A percentile compares a stretch with the other conserved stretches of the same genome.
These are phyloP conservation scores for Claviceps paspali DNA, from an alignment of 2,329 filamentous ascomycete genomes.

Conservation along the genomic window DNA sequence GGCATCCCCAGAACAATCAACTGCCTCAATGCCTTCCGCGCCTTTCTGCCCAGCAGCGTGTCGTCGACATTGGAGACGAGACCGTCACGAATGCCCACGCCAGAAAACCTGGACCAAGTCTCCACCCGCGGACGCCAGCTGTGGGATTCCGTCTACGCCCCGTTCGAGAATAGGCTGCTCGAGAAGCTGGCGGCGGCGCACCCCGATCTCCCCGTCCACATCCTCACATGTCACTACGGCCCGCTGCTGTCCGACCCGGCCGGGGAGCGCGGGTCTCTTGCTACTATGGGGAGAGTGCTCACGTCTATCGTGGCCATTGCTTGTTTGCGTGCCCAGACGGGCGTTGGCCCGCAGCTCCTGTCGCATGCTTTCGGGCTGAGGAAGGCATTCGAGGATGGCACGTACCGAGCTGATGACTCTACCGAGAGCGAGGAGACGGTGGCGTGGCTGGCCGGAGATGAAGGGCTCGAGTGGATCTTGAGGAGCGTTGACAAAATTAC, in stretches of 20 bases:
- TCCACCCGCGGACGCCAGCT: slow-evolving; percentile 45
- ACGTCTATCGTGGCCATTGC: slow-evolving; percentile 61
- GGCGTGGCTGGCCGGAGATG: slow-evolving; percentile 28
- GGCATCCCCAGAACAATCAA: slow-evolving; percentile 76
- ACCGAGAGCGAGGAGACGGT: slow-evolving; percentile 19
- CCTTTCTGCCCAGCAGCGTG: slow-evolving; percentile 43
- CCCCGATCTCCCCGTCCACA: slow-evolving; percentile 69
- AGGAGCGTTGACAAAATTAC: slow-evolving; percentile 28
- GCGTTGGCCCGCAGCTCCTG: slow-evolving; percentile 67
- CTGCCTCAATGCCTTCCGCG: slow-evolving; percentile 56
- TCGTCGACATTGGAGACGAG: slow-evolving; percentile 35
- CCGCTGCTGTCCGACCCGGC: slow-evolving; percentile 55
- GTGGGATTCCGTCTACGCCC: slow-evolving; percentile 65
- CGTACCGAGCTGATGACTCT: slow-evolving; percentile 23
- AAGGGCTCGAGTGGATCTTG: slow-evolving; percentile 32
- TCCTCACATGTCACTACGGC: slow-evolving; percentile 60
- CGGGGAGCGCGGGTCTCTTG: slow-evolving; percentile 21
- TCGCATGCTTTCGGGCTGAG: slow-evolving; percentile 69
- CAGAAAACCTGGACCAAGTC: slow-evolving; percentile 37
- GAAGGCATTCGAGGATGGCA: slow-evolving; percentile 59
- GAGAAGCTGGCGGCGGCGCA: slow-evolving; percentile 59
- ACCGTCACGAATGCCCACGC: slow-evolving; percentile 38
- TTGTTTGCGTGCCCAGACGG: slow-evolving; percentile 63
- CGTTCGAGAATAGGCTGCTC: slow-evolving; percentile 57
- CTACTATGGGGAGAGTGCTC: slow-evolving; percentile 50